Percentiles rank a stretch among this genome's conserved stretches.
These are phyloP conservation scores for Liriodendron chinense DNA, from an alignment of 164 flowering plant species.

Conservation along the genomic window DNA sequence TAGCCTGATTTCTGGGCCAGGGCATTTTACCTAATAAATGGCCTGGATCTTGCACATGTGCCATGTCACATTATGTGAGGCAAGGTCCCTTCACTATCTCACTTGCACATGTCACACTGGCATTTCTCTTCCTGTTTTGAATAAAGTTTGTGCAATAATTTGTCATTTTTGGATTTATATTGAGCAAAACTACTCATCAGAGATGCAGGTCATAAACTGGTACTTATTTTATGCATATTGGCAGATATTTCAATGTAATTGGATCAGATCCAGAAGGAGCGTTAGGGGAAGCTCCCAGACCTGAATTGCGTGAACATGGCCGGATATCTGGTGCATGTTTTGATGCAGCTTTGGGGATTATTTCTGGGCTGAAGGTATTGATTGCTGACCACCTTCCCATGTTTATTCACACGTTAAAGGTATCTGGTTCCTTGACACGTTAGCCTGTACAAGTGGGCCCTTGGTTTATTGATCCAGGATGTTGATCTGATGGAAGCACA, in stretches of 20 bases:
- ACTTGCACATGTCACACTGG: no score
- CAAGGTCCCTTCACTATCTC: neutral
- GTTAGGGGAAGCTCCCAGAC: constrained; percentile 95
- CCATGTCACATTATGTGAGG: neutral
- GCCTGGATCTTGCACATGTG: neutral
- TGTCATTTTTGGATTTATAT: neutral
- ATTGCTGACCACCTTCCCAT: neutral
- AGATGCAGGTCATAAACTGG: neutral
- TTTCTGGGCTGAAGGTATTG: constrained; percentile 81
- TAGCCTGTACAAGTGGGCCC: neutral
- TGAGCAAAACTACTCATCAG: neutral
- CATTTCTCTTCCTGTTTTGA: neutral
- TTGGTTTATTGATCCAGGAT: neutral
- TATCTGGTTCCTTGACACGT: neutral
- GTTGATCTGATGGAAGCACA: neutral
- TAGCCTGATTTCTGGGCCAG: neutral
- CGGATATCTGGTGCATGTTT: constrained; percentile 99
- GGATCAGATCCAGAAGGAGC: constrained; percentile 98
- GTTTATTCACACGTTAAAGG: neutral
- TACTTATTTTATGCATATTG: neutral
- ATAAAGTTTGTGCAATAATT: neutral
- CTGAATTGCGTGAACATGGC: constrained; percentile 96
- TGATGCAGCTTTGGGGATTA: constrained; percentile 89
- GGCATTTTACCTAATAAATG: no score
- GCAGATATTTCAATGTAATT: constrained; percentile 94